These are phyloP conservation scores for Paraconiothyrium brasiliense DNA, from an alignment of 2,329 filamentous ascomycete genomes.

Conservation along the genomic window DNA sequence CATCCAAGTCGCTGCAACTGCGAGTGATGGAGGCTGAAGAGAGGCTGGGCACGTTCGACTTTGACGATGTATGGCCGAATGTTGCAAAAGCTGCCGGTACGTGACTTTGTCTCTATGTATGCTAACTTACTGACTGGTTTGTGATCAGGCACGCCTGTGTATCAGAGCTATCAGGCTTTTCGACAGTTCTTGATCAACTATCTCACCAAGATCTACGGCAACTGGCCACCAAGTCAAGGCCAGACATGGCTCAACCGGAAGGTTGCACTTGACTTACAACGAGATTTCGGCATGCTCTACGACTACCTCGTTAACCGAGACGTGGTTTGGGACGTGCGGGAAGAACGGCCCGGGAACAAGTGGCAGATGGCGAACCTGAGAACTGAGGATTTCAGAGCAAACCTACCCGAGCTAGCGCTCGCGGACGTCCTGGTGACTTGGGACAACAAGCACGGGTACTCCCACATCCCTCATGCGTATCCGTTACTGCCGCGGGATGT, in stretches of 20 bases:
- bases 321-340: slow-evolving; percentile 70
- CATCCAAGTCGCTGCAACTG: slow-evolving; percentile 69
- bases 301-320: slow-evolving; percentile 76
- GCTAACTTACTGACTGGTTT: background rate
- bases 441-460: slow-evolving; percentile 68
- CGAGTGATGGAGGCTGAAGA: slow-evolving; percentile 71
- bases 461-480: slow-evolving; percentile 66
- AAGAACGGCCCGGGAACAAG: slow-evolving; percentile 69
- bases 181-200: slow-evolving; percentile 68
- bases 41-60: slow-evolving; percentile 68
- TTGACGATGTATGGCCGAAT: slow-evolving; percentile 66
- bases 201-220: slow-evolving; percentile 65
- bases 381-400: slow-evolving; percentile 51
- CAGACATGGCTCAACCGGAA: slow-evolving; percentile 68
- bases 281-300: slow-evolving; percentile 74
- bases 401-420: slow-evolving; percentile 65
- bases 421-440: slow-evolving; percentile 73
- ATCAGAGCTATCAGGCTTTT: slow-evolving; percentile 67
- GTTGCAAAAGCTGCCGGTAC: slow-evolving; percentile 41
- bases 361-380: slow-evolving; percentile 66
- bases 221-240: slow-evolving; percentile 66
- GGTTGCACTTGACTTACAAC: slow-evolving; percentile 66
- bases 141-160: slow-evolving; percentile 50
- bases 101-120: background rate
- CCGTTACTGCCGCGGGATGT: slow-evolving; percentile 65